phyloP scores from a whole-genome alignment of 164 flowering plant species.

The Stephania yunnanensis region DNA sequence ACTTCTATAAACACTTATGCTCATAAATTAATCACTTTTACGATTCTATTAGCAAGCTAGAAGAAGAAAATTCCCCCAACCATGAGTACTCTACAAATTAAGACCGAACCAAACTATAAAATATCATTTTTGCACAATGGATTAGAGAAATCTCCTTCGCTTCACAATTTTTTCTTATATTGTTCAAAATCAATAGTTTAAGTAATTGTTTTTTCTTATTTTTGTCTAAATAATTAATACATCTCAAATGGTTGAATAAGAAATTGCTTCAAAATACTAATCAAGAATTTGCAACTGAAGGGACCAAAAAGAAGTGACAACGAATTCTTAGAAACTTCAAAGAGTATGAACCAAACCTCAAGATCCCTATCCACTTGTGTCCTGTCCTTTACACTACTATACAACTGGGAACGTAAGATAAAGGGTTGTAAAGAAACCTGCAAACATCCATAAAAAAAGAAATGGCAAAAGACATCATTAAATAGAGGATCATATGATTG shows the following conservation, averaged over 20 bases:
- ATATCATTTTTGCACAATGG: neutral
- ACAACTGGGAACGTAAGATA: constrained; percentile 72
- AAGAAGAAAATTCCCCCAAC: too few species aligned
- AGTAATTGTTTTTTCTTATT: neutral
- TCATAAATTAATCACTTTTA: too few species aligned
- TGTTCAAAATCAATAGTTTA: neutral
- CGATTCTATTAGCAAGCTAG: too few species aligned
- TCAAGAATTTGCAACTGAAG: neutral
- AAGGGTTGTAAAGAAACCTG: constrained; percentile 74
- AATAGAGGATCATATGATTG: neutral
- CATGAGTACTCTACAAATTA: too few species aligned
- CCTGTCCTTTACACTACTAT: constrained; percentile 83
- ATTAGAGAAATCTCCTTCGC: neutral
- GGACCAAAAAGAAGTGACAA: neutral
- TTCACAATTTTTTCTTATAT: neutral
- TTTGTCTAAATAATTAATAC: neutral
- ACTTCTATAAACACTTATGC: too few species aligned
- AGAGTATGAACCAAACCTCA: constrained; percentile 49
- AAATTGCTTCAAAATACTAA: neutral
- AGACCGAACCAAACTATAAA: neutral
- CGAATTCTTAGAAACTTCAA: neutral
- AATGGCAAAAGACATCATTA: neutral
- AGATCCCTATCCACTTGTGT: constrained; percentile 89
- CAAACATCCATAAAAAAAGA: constrained; percentile 8
- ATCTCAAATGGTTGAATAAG: neutral